A percentile compares a stretch with the other conserved stretches of the same genome.
Conservation (phyloP, 2,329 filamentous ascomycete species). For the Penicillium sp. region DNA sequence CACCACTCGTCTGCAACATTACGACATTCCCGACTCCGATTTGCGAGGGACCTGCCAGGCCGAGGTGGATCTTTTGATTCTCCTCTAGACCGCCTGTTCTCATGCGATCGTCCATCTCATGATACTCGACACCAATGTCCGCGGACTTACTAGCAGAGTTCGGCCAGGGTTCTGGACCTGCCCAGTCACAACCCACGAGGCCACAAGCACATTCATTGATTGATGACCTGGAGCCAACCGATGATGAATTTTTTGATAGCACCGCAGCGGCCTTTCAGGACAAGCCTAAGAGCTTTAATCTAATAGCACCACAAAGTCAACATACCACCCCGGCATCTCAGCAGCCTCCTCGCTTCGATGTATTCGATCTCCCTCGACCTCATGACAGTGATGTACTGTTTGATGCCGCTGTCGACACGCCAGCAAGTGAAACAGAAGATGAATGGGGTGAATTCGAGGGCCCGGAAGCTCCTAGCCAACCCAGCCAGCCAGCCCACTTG, state of each 20-base stretch:
- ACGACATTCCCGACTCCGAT: slow-evolving; percentile 8
- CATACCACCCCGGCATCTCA: slow-evolving; percentile 5
- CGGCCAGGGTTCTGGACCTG: slow-evolving; percentile 27
- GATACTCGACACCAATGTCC: slow-evolving; percentile 43
- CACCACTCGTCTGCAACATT: slow-evolving; percentile 8
- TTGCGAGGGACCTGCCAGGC: too few species aligned
- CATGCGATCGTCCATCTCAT: slow-evolving; percentile 5
- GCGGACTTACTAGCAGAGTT: slow-evolving; percentile 56
- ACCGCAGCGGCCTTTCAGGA: background rate
- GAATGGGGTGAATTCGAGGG: slow-evolving; percentile 49
- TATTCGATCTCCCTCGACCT: slow-evolving; percentile 23
- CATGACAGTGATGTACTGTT: slow-evolving; percentile 57
- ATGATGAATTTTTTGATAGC: slow-evolving; percentile 20
- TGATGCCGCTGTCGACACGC: slow-evolving; percentile 50
- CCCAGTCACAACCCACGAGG: slow-evolving; percentile 14
- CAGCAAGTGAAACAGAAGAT: slow-evolving; percentile 34
- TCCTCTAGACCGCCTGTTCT: background rate
- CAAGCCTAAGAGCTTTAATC: background rate
- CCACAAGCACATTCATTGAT: slow-evolving; percentile 23
- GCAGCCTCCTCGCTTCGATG: slow-evolving; percentile 9
- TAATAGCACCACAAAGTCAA: background rate
- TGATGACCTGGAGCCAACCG: slow-evolving; percentile 21
- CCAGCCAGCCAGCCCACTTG: too few species aligned
- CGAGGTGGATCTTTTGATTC: too few species aligned
- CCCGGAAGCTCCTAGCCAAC: slow-evolving; percentile 20